Evolutionary conservation across 352 stramenopile genomes (phyloP).

Genomic region (Blastocystis sp.): DNA sequence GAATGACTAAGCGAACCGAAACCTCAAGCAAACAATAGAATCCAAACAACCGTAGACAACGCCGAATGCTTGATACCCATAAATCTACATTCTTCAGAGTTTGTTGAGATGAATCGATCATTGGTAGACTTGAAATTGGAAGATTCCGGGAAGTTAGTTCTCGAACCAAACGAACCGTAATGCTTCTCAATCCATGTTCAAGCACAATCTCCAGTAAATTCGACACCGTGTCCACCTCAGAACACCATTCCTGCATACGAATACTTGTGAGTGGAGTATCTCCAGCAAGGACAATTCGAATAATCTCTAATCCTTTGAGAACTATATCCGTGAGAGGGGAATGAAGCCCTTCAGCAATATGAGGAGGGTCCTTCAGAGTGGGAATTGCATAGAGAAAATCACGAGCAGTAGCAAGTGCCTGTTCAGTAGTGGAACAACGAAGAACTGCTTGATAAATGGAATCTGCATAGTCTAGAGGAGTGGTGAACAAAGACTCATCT

Average conservation of each 20-base stretch:
- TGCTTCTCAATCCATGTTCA: neutral
- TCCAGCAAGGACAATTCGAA: neutral
- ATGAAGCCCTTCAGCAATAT: neutral
- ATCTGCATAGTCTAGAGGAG: neutral
- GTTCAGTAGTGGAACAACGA: neutral
- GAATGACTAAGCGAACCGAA: neutral
- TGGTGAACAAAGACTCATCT: neutral
- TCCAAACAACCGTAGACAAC: neutral
- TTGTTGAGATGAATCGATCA: neutral
- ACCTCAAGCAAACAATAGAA: slow-evolving; percentile 8
- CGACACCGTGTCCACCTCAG: neutral
- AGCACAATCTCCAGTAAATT: neutral
- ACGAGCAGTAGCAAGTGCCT: neutral
- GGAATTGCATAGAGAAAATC: neutral
- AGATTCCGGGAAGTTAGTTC: neutral
- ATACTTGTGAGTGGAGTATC: neutral
- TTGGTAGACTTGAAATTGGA: neutral
- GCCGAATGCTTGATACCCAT: neutral
- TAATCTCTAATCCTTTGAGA: neutral
- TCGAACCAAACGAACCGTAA: neutral
- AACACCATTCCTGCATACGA: neutral
- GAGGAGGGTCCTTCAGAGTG: neutral
- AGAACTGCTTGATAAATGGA: neutral
- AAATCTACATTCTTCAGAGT: neutral
- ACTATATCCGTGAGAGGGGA: neutral